Conservation (phyloP, 2,329 filamentous ascomycete species). For the Colletotrichum tanaceti region DNA sequence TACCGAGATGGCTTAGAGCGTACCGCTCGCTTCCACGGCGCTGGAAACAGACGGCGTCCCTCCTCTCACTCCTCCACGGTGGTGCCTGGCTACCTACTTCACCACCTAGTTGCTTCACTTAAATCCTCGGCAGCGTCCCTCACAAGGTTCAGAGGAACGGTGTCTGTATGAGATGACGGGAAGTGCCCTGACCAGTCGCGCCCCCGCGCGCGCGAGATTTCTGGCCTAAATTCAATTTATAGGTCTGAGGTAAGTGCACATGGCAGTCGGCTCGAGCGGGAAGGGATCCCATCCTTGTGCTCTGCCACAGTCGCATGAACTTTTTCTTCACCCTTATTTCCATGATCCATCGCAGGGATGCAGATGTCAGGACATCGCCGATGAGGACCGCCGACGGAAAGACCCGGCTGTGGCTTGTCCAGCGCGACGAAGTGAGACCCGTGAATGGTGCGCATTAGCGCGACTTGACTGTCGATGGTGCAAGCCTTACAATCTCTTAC, state of each 20-base stretch:
- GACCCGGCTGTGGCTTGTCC: background rate
- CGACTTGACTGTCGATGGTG: background rate
- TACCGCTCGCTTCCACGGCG: background rate
- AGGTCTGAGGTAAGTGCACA: too few relatives aligned
- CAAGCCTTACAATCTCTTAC: slow-evolving; percentile 8
- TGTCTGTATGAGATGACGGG: slow-evolving; percentile 39
- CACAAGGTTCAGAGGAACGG: slow-evolving; percentile 31
- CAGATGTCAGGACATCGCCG: background rate
- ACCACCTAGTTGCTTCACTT: background rate
- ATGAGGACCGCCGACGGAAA: background rate
- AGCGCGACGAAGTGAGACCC: slow-evolving; percentile 6
- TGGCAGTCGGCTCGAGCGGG: slow-evolving; percentile 4
- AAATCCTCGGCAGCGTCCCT: background rate
- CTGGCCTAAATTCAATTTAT: slow-evolving; percentile 33
- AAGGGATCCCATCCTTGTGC: slow-evolving; percentile 28
- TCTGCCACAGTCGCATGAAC: slow-evolving; percentile 26
- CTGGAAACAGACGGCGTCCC: slow-evolving; percentile 26
- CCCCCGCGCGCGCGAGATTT: slow-evolving; percentile 10
- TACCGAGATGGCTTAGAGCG: background rate
- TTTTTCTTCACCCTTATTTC: slow-evolving; percentile 27
- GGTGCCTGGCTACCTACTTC: background rate
- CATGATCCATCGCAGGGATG: slow-evolving; percentile 30
- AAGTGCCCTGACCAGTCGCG: slow-evolving; percentile 35
- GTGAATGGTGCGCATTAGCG: slow-evolving; percentile 3
- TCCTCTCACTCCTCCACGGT: slow-evolving; percentile 13